Evolutionary conservation across 2,329 filamentous ascomycete species (phyloP).

Genomic region (Albifimbria verrucaria): DNA sequence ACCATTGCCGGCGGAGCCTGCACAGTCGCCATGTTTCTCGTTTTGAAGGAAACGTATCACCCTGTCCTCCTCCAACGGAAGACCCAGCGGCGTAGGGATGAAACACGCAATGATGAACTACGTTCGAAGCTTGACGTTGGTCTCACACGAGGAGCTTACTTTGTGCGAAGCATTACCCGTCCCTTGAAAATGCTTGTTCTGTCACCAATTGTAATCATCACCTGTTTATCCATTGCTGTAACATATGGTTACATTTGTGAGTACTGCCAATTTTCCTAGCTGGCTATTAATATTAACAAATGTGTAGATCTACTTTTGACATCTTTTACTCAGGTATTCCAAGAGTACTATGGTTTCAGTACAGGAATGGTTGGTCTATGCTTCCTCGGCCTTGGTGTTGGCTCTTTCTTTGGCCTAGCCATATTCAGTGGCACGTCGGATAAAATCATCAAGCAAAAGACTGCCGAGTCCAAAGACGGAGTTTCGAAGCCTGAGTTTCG

Average conservation of each 20-base stretch:
- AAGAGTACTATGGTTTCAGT: conserved; percentile 35
- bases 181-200: conserved; percentile 49
- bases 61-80: conserved; percentile 34
- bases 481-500: conserved; percentile 18
- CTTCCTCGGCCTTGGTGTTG: conserved; percentile 16
- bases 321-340: conserved; percentile 50
- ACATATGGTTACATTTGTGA: conserved; percentile 52
- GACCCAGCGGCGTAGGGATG: conserved; percentile 29
- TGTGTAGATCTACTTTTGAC: conserved; percentile 54
- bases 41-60: conserved; percentile 34
- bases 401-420: neutral
- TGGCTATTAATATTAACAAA: too few species aligned
- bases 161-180: conserved; percentile 36
- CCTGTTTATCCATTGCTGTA: conserved; percentile 47
- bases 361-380: conserved; percentile 15
- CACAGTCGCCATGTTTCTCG: conserved; percentile 24
- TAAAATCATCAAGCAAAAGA: too few species aligned
- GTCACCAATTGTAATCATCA: conserved; percentile 42
- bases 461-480: too few species aligned
- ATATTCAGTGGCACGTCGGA: too few species aligned
- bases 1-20: conserved; percentile 45
- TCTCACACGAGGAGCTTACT: conserved; percentile 27
- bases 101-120: conserved; percentile 29
- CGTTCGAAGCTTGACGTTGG: conserved; percentile 45
- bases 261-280: too few species aligned